These are phyloP conservation scores for Phalaenopsis hybrid DNA, from an alignment of 116 monocot species.

Conservation along the genomic window DNA sequence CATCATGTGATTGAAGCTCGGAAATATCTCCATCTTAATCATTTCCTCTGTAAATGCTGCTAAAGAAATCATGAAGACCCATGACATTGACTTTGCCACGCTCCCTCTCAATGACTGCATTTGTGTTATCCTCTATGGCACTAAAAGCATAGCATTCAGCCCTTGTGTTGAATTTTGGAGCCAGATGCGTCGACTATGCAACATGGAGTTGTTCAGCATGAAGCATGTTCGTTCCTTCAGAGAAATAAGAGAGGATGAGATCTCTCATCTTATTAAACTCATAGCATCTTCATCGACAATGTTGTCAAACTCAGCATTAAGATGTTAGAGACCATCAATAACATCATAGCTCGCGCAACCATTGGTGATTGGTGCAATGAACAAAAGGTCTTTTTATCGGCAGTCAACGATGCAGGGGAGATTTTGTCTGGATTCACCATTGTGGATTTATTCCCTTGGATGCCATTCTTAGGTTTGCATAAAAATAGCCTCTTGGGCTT, in stretches of 20 bases:
- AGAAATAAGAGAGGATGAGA: neutral
- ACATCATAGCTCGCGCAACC: neutral
- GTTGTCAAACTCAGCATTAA: neutral
- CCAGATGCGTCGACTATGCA: neutral
- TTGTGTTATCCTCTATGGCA: neutral
- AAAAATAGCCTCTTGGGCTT: too few relatives aligned
- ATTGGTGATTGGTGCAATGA: neutral
- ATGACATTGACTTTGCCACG: neutral
- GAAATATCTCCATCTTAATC: neutral
- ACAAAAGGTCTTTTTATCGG: neutral
- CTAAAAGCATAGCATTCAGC: neutral
- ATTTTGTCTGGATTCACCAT: neutral
- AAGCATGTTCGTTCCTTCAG: neutral
- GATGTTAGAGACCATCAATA: neutral
- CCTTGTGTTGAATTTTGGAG: neutral
- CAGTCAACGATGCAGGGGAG: neutral
- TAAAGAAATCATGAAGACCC: neutral
- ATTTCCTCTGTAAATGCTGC: neutral
- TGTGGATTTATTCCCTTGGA: neutral
- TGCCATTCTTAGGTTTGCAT: too few relatives aligned
- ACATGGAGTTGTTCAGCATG: neutral
- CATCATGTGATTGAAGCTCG: slow-evolving; percentile 2
- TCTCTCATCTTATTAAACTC: neutral
- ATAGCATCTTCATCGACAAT: neutral
- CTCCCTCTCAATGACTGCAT: neutral